Percentiles rank a stretch among this genome's conserved stretches.
These are phyloP conservation scores for Clarireedia paspali DNA, from an alignment of 2,329 filamentous ascomycete genomes.

Conservation along the genomic window DNA sequence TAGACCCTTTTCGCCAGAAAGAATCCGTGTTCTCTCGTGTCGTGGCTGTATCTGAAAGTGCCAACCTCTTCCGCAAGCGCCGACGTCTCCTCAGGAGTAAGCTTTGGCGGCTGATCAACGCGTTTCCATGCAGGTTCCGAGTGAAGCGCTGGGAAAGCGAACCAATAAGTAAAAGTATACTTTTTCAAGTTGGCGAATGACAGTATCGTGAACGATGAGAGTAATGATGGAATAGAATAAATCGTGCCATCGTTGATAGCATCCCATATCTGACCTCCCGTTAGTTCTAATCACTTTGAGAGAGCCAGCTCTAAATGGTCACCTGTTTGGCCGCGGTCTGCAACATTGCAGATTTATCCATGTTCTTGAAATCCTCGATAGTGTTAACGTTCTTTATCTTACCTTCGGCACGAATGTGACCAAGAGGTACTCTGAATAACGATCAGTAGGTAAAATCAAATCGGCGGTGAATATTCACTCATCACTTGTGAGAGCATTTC, in stretches of 20 bases:
- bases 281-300: conserved; percentile 11
- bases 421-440: conserved; percentile 52
- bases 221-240: conserved; percentile 85
- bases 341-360: conserved; percentile 72
- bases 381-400: conserved; percentile 96
- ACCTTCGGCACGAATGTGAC: conserved; percentile 77
- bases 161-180: conserved; percentile 97
- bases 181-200: conserved; percentile 96
- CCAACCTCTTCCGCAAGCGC: conserved; percentile 75
- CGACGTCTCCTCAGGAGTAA: conserved; percentile 65
- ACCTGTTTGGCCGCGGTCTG: conserved; percentile 73
- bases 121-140: conserved; percentile 79
- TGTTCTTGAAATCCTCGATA: conserved; percentile 81
- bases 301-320: conserved; percentile 24
- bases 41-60: conserved; percentile 78
- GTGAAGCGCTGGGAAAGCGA: conserved; percentile 88
- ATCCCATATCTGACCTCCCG: conserved; percentile 73
- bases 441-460: conserved; percentile 6
- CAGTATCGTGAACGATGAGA: conserved; percentile 81
- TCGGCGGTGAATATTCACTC: conserved; percentile 51
- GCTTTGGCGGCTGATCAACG: conserved; percentile 37
- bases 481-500: conserved; percentile 74
- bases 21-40: conserved; percentile 83
- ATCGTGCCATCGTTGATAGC: conserved; percentile 95
- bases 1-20: conserved; percentile 81